phyloP scores from a whole-genome alignment of 768 basidiomycete genomes.

The Cantharellus cinnabarinus region DNA sequence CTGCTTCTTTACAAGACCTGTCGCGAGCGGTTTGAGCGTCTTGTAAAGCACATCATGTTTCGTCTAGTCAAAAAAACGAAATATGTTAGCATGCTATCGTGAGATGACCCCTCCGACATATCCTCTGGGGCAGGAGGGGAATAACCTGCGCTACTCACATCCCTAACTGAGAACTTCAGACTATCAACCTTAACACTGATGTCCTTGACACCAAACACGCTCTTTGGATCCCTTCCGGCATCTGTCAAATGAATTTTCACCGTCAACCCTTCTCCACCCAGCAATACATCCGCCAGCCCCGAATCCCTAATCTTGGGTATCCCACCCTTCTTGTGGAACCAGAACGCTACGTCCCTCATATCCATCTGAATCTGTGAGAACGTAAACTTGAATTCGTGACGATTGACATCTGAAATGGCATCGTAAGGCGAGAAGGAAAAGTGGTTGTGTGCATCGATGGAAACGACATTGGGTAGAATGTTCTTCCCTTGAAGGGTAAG shows the following conservation, averaged over 20 bases:
- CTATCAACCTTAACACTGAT: slow-evolving; percentile 67
- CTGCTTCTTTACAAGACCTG: slow-evolving; percentile 61
- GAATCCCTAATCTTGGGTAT: slow-evolving; percentile 63
- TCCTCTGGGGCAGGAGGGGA: neutral
- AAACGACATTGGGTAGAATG: slow-evolving; percentile 54
- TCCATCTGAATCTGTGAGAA: slow-evolving; percentile 81
- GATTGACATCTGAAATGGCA: slow-evolving; percentile 31
- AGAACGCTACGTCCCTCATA: slow-evolving; percentile 85
- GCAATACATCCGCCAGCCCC: slow-evolving; percentile 65
- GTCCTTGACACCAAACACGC: slow-evolving; percentile 51
- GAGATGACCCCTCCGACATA: no score
- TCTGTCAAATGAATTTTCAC: slow-evolving; percentile 42
- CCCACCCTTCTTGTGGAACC: slow-evolving; percentile 69
- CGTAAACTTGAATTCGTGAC: slow-evolving; percentile 55
- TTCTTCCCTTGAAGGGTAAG: slow-evolving; percentile 74
- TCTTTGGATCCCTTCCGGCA: slow-evolving; percentile 39
- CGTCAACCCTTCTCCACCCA: slow-evolving; percentile 67
- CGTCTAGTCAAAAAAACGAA: slow-evolving; percentile 12
- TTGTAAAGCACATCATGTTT: slow-evolving; percentile 84
- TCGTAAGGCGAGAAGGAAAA: slow-evolving; percentile 72
- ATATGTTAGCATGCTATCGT: neutral
- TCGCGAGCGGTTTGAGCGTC: slow-evolving; percentile 60
- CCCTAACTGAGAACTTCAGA: slow-evolving; percentile 78
- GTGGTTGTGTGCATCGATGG: slow-evolving; percentile 53
- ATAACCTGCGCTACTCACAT: slow-evolving; percentile 18